phyloP scores from a whole-genome alignment of 805 yeast species.

The Novakomyces olei region DNA sequence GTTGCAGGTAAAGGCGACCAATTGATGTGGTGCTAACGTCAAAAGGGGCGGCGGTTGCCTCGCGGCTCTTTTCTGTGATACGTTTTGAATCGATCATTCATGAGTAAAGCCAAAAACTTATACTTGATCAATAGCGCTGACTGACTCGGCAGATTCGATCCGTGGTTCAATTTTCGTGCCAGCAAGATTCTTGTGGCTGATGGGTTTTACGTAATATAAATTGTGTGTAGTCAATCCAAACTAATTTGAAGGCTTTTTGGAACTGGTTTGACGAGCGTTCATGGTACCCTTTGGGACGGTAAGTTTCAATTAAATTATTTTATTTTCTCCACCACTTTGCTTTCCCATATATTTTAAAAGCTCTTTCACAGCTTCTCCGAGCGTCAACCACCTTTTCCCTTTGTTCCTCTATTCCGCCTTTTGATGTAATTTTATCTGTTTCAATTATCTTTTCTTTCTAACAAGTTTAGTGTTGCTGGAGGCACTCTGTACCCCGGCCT shows the following conservation, averaged over 20 bases:
- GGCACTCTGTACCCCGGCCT: conserved; percentile 96
- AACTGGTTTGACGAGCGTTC: conserved; percentile 98
- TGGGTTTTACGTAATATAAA: conserved; percentile 69
- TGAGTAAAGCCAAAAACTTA: conserved; percentile 52
- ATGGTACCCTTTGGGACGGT: conserved; percentile 99
- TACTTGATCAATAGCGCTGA: background rate
- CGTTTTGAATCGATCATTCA: conserved; percentile 91
- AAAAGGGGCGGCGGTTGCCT: conserved; percentile 78
- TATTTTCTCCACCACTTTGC: too few species aligned
- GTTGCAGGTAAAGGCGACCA: too few species aligned
- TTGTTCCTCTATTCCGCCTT: too few species aligned
- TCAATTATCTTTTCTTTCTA: too few species aligned
- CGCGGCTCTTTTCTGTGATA: conserved; percentile 87
- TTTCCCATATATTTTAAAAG: too few species aligned
- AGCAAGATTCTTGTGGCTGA: conserved; percentile 73
- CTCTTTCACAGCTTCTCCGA: too few species aligned
- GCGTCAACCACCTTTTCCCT: too few species aligned
- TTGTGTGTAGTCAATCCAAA: too few species aligned
- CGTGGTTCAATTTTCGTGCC: conserved; percentile 92
- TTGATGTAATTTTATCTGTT: too few species aligned
- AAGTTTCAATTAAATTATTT: too few species aligned
- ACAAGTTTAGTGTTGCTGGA: conserved; percentile 94
- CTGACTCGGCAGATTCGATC: conserved; percentile 28
- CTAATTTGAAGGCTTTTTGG: too few species aligned
- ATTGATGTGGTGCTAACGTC: too few species aligned